Percentiles rank a stretch among this genome's conserved stretches.
phyloP scores from a whole-genome alignment of 2,329 filamentous ascomycete species.

The Penicillium sp. region DNA sequence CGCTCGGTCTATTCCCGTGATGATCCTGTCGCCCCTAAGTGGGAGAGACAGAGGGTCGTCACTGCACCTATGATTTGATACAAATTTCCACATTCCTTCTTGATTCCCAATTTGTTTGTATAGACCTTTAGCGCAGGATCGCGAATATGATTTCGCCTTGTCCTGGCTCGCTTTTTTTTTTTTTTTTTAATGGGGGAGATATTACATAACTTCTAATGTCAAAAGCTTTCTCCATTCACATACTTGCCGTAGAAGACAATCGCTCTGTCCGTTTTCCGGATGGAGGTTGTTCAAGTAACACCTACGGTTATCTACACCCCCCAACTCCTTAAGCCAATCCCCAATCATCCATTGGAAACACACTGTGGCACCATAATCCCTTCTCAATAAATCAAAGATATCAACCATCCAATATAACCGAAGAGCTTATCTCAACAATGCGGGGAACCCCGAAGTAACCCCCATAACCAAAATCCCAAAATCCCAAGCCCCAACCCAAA shows the following conservation, averaged over 20 bases:
- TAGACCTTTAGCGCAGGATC: background rate
- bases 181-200: background rate
- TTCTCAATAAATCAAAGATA: no score
- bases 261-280: no score
- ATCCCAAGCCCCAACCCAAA: constrained; percentile 27
- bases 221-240: background rate
- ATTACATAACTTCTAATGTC: background rate
- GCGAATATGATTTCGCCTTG: background rate
- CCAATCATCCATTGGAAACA: no score
- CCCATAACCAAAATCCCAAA: background rate
- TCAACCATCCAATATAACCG: no score
- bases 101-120: background rate
- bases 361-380: no score
- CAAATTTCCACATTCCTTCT: background rate
- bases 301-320: no score
- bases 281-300: no score
- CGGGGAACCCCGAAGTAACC: background rate
- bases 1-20: constrained; percentile 18
- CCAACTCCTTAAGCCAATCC: no score
- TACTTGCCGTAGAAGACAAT: no score
- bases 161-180: background rate
- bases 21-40: constrained; percentile 27
- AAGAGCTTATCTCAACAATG: no score
- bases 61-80: constrained; percentile 32
- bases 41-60: constrained; percentile 29